Base-by-base conservation (phyloP, 305 asterid species). In the Solanum hybrid region DNA sequence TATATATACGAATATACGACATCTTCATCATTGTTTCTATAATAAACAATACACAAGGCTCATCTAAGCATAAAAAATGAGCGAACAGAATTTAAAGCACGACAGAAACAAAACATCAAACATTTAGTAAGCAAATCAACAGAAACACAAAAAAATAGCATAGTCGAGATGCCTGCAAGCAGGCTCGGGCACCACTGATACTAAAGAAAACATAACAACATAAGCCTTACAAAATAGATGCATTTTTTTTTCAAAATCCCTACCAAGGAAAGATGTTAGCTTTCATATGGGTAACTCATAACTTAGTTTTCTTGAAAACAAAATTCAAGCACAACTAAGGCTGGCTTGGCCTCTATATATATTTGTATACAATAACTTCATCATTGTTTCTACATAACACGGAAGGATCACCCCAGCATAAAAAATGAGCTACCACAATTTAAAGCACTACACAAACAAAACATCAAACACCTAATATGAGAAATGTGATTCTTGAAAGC, bases 401-500 rank as follows among this genome's bases (percentile, higher is more conserved):
- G 31, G 87, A 51, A 17, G 51, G 26, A 24, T 24, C 31, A 71
- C 19, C 9, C 3, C 37, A 40, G 19, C 64, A 35, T 5, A 4
- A 10, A 15, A 6, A 34, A 5, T 9, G 24, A 75, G 38, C 73
- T 64, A 22, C 76, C 1, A 24, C 2, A 69, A 69, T 69, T 69
- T 10, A 69, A 69, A 69, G 32, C 32, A 24, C 31, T 26, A 36
- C 12, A 37, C 37, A 90, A 93, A 80, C 93, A 92, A 92, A 88
- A 60, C 35, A 75, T 88, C 96, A 89, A 93, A 94, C 96, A 92
- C 79, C 45, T 95, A 89, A 94, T 75, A 78, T 79, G 71, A 60
- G 31, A 24, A 69, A 69, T 69, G 76, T 69, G 76, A 69, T 69
- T 69, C 76, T 24, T 69, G 76, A 69, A 69, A 69, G 14, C 7